Percentiles rank a stretch among this genome's conserved stretches.
Evolutionary conservation across 257 asterid species (phyloP).

Genomic region (Asclepias syriaca): DNA sequence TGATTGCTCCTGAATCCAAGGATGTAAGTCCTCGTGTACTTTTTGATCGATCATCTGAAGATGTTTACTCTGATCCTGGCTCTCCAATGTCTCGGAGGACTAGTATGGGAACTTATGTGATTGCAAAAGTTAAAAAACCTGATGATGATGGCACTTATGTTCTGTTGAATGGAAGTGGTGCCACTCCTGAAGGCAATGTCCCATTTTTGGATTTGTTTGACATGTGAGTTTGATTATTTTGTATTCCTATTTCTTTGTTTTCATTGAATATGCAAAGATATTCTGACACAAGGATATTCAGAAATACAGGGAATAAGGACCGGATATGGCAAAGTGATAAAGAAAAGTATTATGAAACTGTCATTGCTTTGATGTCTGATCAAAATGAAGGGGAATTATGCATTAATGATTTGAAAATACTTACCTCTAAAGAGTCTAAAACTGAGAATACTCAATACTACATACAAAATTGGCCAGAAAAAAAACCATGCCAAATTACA

Average conservation of each 20-base stretch:
- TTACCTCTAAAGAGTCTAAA: conserved; percentile 90
- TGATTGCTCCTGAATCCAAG: conserved; percentile 68
- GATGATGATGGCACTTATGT: conserved; percentile 55
- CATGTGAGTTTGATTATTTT: conserved; percentile 59
- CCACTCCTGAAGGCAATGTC: conserved; percentile 93
- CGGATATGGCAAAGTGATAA: conserved; percentile 97
- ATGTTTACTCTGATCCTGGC: conserved; percentile 99
- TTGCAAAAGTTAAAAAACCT: conserved; percentile 78
- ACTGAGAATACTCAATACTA: conserved; percentile 88
- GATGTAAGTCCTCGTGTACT: conserved; percentile 62
- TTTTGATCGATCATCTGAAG: conserved; percentile 97
- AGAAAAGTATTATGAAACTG: conserved; percentile 77
- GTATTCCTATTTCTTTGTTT: conserved; percentile 20
- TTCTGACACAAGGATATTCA: conserved; percentile 49
- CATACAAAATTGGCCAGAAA: conserved; percentile 83
- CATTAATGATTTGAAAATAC: conserved; percentile 51
- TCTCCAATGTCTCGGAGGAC: conserved; percentile 93
- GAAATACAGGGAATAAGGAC: conserved; percentile 89
- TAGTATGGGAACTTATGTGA: conserved; percentile 74
- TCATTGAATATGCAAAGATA: conserved; percentile 16
- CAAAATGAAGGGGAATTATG: conserved; percentile 63
- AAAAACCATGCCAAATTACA: conserved; percentile 75
- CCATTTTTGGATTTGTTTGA: conserved; percentile 92
- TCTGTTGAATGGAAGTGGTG: conserved; percentile 84
- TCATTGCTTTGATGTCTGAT: conserved; percentile 82